Evolutionary conservation across 2,329 filamentous ascomycete genomes (phyloP), one percentile per base, ranked within the genome.

Genomic region (Fusarium pilosicola): DNA sequence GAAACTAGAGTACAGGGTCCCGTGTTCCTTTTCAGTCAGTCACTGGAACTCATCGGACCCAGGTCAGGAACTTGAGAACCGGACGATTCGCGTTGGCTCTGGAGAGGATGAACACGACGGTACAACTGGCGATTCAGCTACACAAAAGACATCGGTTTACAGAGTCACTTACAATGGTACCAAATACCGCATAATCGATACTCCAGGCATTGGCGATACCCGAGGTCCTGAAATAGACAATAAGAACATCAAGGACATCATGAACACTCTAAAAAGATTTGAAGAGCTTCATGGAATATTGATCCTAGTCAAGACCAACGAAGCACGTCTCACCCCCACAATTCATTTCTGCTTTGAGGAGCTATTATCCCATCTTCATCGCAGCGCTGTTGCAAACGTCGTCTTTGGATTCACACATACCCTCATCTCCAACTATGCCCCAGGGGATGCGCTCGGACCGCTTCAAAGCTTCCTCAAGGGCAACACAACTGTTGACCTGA

Each of bases 321-420:
- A 52, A 17, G 22, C 70, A 3, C 70, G 74, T 0, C n/a, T 76
- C 5, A 65, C 48, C 0, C 14, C 41, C 1, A 41, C 44, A 11
- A 70, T 76, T 4, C 42, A 51, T 6, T 76, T 75, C 36, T 76
- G 73, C 20, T 62, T 76, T 28, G 49, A 62, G 17, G 42, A 76
- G 17, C 49, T 76, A 0, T 20, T 76, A 1, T 39, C 56, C 1
- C 46, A 70, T 14, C 54, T 76, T 1, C 73, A 74, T 34, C 62
- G 62, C 7, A 65, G 57, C 9, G 73, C 73, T 13, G 60, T 68
- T 11, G 30, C 42, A 14, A 76, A 76, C 9, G 60, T 76, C 5
- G 65, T 34, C 1, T 74, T 76, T 58, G 70, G 74, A 1, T 76
- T 76, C 26, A 76, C 71, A 4, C 68, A 61, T n/a, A 62, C 71